Percentiles rank a stretch among this genome's conserved stretches.
phyloP scores from a whole-genome alignment of 768 basidiomycete species.

The Lentinula sp. region DNA sequence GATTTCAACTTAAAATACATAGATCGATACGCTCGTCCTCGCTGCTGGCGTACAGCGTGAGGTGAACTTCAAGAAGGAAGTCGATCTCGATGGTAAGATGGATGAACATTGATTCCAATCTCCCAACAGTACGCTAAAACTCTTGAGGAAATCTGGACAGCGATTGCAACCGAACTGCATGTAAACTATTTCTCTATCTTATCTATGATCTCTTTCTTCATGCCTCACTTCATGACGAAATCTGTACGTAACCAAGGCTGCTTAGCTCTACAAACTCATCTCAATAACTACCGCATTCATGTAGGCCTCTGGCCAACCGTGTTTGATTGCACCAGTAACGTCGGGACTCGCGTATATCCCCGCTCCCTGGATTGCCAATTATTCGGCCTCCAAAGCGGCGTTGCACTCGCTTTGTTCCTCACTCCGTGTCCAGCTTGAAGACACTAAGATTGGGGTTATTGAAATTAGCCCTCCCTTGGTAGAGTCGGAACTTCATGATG shows the following conservation, averaged over 20 bases:
- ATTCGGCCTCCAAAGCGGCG: conserved; percentile 55
- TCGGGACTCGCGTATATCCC: conserved; percentile 47
- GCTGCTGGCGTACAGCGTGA: conserved; percentile 49
- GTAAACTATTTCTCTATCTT: conserved; percentile 50
- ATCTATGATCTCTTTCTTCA: conserved; percentile 38
- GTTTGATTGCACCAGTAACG: conserved; percentile 45
- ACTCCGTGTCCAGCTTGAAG: conserved; percentile 38
- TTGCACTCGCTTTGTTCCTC: conserved; percentile 46
- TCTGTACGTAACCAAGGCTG: conserved; percentile 26
- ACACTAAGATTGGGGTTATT: conserved; percentile 45
- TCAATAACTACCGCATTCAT: background rate
- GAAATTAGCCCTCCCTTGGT: conserved; percentile 62
- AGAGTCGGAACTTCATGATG: conserved; percentile 58
- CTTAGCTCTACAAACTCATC: background rate
- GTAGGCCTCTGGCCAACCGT: conserved; percentile 38
- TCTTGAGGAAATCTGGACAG: conserved; percentile 19
- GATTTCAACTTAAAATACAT: background rate
- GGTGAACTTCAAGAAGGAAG: conserved; percentile 35
- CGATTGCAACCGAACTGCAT: conserved; percentile 38
- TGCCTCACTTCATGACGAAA: conserved; percentile 51
- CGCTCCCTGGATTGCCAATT: conserved; percentile 34
- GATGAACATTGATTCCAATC: background rate
- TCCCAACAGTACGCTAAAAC: background rate
- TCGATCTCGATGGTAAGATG: conserved; percentile 34
- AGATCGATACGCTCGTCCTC: conserved; percentile 54